A percentile compares a stretch with the other conserved stretches of the same genome.
phyloP scores from a whole-genome alignment of 257 asterid genomes.

The Nicotiana sylvestris region DNA sequence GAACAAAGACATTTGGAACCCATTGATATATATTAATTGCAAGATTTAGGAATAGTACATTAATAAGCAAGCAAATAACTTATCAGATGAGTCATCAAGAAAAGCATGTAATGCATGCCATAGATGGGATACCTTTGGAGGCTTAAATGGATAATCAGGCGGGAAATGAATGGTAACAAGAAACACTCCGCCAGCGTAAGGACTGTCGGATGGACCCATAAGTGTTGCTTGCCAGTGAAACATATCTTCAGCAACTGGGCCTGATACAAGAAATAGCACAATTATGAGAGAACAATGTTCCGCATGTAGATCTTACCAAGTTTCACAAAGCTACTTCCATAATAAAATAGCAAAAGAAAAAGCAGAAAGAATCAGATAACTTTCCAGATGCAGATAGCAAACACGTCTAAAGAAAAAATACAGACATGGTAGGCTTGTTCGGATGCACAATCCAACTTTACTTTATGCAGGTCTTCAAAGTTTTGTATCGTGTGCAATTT shows the following conservation, averaged over 20 bases:
- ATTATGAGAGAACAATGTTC: neutral
- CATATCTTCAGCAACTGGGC: slow-evolving; percentile 47
- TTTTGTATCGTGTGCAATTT: neutral
- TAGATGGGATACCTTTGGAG: slow-evolving; percentile 32
- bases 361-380: neutral
- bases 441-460: neutral
- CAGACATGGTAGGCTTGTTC: neutral
- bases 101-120: neutral
- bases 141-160: slow-evolving; percentile 40
- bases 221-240: slow-evolving; percentile 44
- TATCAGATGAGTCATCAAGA: neutral
- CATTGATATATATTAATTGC: neutral
- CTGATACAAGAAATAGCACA: slow-evolving; percentile 14
- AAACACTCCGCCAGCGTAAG: slow-evolving; percentile 43
- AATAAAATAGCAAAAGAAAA: neutral
- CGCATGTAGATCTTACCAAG: neutral
- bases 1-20: neutral
- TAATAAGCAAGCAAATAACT: neutral
- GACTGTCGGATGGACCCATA: slow-evolving; percentile 47
- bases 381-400: neutral
- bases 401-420: neutral
- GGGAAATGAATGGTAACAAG: slow-evolving; percentile 41
- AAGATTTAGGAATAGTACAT: neutral
- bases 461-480: neutral
- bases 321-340: neutral